Conservation (phyloP, 73 alveolate genomes). For the Halteria grandinella region DNA sequence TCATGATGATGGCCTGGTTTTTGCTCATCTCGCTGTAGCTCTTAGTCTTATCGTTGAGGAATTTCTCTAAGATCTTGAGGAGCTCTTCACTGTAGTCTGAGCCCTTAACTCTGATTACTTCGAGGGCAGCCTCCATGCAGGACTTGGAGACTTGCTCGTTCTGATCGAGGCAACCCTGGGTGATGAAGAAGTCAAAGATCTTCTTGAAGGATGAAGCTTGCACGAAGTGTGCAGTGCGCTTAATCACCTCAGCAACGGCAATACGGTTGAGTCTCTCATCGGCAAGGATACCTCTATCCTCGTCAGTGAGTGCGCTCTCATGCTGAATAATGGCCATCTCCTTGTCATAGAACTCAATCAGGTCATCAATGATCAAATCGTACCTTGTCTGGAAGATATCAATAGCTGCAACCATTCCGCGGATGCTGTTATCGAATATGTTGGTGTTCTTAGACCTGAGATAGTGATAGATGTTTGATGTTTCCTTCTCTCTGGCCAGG, state of each 20-base stretch:
- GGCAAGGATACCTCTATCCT: background rate
- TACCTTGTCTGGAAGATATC: constrained; percentile 29
- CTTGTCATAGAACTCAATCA: constrained; percentile 42
- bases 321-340: constrained; percentile 21
- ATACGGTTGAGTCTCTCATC: constrained; percentile 51
- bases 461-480: constrained; percentile 27
- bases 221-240: constrained; percentile 26
- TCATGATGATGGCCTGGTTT: constrained; percentile 61
- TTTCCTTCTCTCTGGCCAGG: constrained; percentile 1
- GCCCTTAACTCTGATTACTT: constrained; percentile 46
- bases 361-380: constrained; percentile 30
- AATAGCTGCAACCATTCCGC: constrained; percentile 34
- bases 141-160: constrained; percentile 37
- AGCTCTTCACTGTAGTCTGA: constrained; percentile 50
- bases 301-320: background rate
- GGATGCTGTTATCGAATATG: constrained; percentile 32
- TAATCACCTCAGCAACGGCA: constrained; percentile 44
- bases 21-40: constrained; percentile 43
- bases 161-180: constrained; percentile 42
- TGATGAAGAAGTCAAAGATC: constrained; percentile 44
- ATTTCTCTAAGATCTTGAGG: constrained; percentile 48
- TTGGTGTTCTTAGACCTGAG: constrained; percentile 40
- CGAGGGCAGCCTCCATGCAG: constrained; percentile 64
- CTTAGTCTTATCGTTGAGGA: constrained; percentile 17
- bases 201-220: constrained; percentile 12